A percentile compares a stretch with the other conserved stretches of the same genome.
phyloP scores from a whole-genome alignment of 768 basidiomycete genomes.

The Russula brevipes region DNA sequence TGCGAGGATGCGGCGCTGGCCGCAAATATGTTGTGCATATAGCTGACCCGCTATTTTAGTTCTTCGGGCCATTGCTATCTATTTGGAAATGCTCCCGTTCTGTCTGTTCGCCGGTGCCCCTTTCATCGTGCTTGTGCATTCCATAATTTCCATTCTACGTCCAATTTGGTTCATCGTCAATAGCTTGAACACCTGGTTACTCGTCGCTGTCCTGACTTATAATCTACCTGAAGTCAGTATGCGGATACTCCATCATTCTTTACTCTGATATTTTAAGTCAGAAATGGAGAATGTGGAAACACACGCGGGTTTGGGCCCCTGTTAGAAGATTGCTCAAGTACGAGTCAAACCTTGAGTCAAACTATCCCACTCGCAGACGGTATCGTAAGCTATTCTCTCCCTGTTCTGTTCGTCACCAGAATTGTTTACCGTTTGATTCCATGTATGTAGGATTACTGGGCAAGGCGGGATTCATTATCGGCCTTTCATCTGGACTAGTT shows the following conservation, averaged over 20 bases:
- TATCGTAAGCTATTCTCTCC: background rate
- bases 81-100: background rate
- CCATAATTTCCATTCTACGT: too few relatives aligned
- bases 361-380: conserved; percentile 3
- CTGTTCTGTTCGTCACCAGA: background rate
- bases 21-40: background rate
- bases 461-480: background rate
- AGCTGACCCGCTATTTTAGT: background rate
- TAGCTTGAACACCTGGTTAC: background rate
- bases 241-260: background rate
- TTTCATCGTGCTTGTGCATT: background rate
- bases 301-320: conserved; percentile 1
- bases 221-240: background rate
- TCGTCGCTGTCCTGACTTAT: background rate
- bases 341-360: background rate
- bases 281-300: conserved; percentile 2
- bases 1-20: background rate
- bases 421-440: background rate
- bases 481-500: background rate
- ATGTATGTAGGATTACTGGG: background rate
- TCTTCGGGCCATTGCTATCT: background rate
- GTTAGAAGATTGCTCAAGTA: conserved; percentile 1
- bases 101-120: background rate
- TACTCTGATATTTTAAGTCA: background rate
- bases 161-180: background rate